Base-by-base conservation (phyloP, 2,329 filamentous ascomycete genomes). In the Diaporthe eres region DNA sequence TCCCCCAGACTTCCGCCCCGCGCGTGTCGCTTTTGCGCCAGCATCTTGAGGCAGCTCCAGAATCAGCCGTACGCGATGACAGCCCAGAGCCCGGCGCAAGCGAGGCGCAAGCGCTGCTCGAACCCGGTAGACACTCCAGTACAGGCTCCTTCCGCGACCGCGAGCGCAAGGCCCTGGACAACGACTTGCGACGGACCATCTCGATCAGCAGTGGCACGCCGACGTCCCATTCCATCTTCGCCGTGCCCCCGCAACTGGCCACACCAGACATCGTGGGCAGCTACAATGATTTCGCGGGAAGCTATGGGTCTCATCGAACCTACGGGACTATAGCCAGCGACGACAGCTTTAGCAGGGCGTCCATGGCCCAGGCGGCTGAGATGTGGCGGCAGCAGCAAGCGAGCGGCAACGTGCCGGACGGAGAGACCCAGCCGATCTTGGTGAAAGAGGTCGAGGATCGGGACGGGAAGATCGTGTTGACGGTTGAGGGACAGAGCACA, bases 401-500 rank as follows among this genome's bases (percentile, higher is more conserved):
- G 7, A 85, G 83, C 17, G 84, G 83, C n/a, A 86, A 85, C 58
- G 79, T 86, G 28, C 84, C 87, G 0, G 90, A 91, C 77, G 89
- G 89, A 39, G 92, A 93, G 80, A 87, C 90, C 44, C 92, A 94
- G 78, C 94, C 95, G 2, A 89, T 98, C 74, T 86, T 98, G n/a
- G 93, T 98, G 72, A 96, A 95, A 85, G 94, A 96, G 83, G 90
- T 98, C 17, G 94, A 97, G 82, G 94, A 97, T 80, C 73, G 72
- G 9, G 95, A 97, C 79, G 95, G 97, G 57, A 95, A 93, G 81
- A 90, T 96, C 65, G 91, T 98, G 74, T 90, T 96, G 79, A 90
- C 96, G 3, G 92, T 98, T 3, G 94, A 98, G 77, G 96, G 96
- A 53, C 95, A 97, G 85, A 98, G 95, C n/a, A 99, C 96, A 1